Conservation (phyloP, 768 basidiomycete genomes). For the Holtermannia corniformis region DNA sequence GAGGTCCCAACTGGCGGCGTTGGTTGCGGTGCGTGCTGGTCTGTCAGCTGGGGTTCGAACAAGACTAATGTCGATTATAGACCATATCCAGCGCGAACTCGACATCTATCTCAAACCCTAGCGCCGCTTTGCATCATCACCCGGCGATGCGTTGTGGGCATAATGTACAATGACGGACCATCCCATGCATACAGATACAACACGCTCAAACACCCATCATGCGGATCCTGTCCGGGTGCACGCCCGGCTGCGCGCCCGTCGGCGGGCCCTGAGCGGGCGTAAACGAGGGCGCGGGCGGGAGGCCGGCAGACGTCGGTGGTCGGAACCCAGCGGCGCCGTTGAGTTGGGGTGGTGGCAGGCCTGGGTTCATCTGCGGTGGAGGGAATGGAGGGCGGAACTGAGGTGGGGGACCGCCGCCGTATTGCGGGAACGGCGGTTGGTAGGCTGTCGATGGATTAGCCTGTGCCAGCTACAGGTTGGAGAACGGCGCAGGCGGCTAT, state of each 20-base stretch:
- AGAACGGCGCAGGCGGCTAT: neutral
- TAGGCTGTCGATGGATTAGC: slow-evolving; percentile 2
- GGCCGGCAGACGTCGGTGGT: slow-evolving; percentile 1
- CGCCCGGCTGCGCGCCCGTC: slow-evolving; percentile 17
- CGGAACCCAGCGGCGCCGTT: slow-evolving; percentile 6
- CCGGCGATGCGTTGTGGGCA: too few relatives aligned
- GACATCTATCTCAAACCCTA: neutral
- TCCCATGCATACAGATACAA: slow-evolving; percentile 1
- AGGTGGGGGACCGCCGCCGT: slow-evolving; percentile 13
- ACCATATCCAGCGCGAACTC: neutral
- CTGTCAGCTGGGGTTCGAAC: too few relatives aligned
- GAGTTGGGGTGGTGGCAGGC: slow-evolving; percentile 21
- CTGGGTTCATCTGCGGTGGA: slow-evolving; percentile 4
- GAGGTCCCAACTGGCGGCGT: too few relatives aligned
- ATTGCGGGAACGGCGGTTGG: slow-evolving; percentile 15
- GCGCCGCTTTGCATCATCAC: too few relatives aligned
- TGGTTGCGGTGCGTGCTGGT: too few relatives aligned
- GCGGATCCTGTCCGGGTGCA: slow-evolving; percentile 39
- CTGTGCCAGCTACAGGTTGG: neutral
- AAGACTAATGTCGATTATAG: neutral
- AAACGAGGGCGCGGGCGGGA: slow-evolving; percentile 4
- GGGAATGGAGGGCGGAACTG: slow-evolving; percentile 22
- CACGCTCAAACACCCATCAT: slow-evolving; percentile 33
- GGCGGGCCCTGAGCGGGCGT: slow-evolving; percentile 11
- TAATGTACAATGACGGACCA: neutral